These are phyloP conservation scores for Anisodus acutangulus DNA, from an alignment of 257 asterid species.

Conservation along the genomic window DNA sequence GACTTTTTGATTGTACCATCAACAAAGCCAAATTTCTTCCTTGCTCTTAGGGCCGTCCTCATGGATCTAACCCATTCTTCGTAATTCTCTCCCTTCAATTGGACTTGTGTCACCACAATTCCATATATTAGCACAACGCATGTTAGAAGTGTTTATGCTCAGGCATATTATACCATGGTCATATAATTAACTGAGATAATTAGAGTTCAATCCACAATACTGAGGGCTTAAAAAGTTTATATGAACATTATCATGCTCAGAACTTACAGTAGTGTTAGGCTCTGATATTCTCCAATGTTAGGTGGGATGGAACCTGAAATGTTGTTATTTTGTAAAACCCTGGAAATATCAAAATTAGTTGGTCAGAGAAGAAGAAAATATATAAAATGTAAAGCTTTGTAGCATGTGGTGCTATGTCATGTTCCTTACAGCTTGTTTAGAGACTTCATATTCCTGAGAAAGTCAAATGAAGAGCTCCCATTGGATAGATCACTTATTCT, in stretches of 20 bases:
- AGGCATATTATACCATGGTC: no score
- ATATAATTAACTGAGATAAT: not conserved
- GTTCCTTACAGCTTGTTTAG: conserved; percentile 60
- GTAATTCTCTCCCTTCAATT: no score
- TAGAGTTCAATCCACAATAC: not conserved
- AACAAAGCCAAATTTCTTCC: no score
- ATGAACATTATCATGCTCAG: conserved; percentile 19
- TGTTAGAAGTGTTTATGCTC: not conserved
- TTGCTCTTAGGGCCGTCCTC: no score
- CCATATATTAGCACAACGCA: not conserved
- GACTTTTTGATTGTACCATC: no score
- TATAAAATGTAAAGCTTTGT: not conserved
- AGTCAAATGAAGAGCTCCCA: conserved; percentile 72
- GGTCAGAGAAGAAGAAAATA: not conserved
- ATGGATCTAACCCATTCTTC: no score
- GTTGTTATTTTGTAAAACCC: conserved; percentile 72
- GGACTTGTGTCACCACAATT: no score
- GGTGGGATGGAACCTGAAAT: conserved; percentile 74
- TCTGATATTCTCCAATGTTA: conserved; percentile 51
- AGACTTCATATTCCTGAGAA: conserved; percentile 54
- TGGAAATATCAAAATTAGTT: conserved; percentile 33
- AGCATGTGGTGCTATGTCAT: conserved; percentile 6
- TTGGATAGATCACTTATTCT: conserved; percentile 78
- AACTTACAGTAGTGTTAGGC: conserved; percentile 62
- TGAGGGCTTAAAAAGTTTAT: not conserved